Evolutionary conservation across 1,284 basidiomycete species (phyloP).

Genomic region (Schizophyllum commune): DNA sequence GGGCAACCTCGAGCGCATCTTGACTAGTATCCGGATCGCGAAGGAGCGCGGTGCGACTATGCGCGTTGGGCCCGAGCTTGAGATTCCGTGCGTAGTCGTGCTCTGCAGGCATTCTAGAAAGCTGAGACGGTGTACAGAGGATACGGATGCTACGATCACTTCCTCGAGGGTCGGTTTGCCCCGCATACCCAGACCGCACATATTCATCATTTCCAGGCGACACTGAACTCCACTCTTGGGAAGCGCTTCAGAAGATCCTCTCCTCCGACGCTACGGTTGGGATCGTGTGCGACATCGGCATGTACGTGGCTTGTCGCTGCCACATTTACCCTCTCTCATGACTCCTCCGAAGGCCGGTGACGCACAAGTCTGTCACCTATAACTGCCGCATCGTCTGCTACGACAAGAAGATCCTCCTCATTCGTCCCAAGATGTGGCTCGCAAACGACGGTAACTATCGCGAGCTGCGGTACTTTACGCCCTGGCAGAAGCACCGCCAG

Average conservation of each 20-base stretch:
- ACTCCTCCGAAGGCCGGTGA: conserved; percentile 65
- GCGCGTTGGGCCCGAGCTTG: conserved; percentile 97
- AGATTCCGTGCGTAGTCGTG: conserved; percentile 71
- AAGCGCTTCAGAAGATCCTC: conserved; percentile 83
- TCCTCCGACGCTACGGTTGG: conserved; percentile 68
- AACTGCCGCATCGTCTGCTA: conserved; percentile 92
- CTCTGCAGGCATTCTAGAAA: neutral
- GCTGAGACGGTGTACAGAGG: conserved; percentile 42
- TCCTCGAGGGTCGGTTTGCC: conserved; percentile 58
- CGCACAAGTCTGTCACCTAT: conserved; percentile 96
- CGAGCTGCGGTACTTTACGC: conserved; percentile 93
- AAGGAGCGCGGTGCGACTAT: conserved; percentile 87
- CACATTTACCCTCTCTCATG: neutral
- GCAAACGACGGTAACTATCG: conserved; percentile 99
- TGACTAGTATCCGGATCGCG: conserved; percentile 83
- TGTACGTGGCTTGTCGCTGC: conserved; percentile 44
- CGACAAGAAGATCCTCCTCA: conserved; percentile 82
- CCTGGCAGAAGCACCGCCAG: conserved; percentile 85
- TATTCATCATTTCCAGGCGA: conserved; percentile 54
- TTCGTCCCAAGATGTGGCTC: conserved; percentile 99
- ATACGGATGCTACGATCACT: conserved; percentile 94
- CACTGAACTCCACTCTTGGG: conserved; percentile 94
- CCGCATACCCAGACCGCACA: neutral
- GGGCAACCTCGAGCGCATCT: conserved; percentile 90
- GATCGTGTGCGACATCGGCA: conserved; percentile 91